Percentiles rank a stretch among this genome's conserved stretches.
These are phyloP conservation scores for Acmispon strigosus DNA, from an alignment of 306 rosid species.

Conservation along the genomic window DNA sequence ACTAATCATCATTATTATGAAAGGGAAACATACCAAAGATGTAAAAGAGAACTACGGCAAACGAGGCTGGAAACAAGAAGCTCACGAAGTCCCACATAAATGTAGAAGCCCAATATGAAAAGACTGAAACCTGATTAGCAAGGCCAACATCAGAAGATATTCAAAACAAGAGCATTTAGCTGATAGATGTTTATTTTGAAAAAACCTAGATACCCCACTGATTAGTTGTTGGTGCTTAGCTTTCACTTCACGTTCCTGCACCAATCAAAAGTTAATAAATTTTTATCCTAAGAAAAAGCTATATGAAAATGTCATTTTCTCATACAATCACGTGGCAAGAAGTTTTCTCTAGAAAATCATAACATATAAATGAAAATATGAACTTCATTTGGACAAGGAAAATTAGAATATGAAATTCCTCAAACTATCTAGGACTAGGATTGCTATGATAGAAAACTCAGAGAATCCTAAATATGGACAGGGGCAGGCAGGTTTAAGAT, in stretches of 20 bases:
- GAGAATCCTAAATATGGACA: background rate
- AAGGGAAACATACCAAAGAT: slow-evolving; percentile 61
- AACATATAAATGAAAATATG: background rate
- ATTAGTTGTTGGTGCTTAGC: slow-evolving; percentile 95
- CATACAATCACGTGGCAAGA: background rate
- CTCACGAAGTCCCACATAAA: slow-evolving; percentile 89
- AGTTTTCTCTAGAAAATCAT: slow-evolving; percentile 9
- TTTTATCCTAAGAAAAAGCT: slow-evolving; percentile 18
- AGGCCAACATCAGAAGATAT: slow-evolving; percentile 16
- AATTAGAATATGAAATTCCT: slow-evolving; percentile 1
- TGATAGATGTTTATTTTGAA: background rate
- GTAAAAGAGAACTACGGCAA: slow-evolving; percentile 70
- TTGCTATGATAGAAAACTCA: background rate
- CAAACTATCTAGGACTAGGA: background rate
- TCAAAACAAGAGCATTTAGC: background rate
- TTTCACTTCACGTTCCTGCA: slow-evolving; percentile 98
- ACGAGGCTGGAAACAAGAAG: slow-evolving; percentile 80
- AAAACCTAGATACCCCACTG: slow-evolving; percentile 67
- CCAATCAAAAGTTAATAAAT: slow-evolving; percentile 18
- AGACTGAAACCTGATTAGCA: slow-evolving; percentile 65
- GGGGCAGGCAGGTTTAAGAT: background rate
- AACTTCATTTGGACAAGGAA: background rate
- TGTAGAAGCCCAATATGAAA: slow-evolving; percentile 87
- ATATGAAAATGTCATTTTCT: slow-evolving; percentile 1
- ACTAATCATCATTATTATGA: background rate